These are phyloP conservation scores for Lodderomyces parapsilosis DNA, from an alignment of 1,139 yeast genomes.

Conservation along the genomic window DNA sequence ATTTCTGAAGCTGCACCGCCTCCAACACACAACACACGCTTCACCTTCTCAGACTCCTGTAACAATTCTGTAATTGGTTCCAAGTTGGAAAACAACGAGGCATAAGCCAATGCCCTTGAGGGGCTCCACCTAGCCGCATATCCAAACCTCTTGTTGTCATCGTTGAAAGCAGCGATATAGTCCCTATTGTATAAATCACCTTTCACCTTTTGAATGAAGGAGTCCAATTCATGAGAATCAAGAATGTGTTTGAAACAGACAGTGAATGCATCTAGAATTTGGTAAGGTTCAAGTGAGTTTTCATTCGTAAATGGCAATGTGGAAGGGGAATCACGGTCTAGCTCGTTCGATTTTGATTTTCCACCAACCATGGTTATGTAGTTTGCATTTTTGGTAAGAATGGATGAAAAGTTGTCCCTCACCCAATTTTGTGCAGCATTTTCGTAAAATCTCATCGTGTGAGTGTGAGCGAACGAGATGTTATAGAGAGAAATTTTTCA, in stretches of 20 bases:
- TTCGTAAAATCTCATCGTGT: constrained; percentile 4
- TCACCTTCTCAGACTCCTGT: constrained; percentile 25
- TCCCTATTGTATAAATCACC: constrained; percentile 67
- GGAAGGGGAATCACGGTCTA: constrained; percentile 1
- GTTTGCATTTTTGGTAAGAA: not conserved
- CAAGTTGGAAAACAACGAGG: constrained; percentile 59
- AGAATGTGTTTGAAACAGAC: constrained; percentile 46
- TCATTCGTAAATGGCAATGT: constrained; percentile 30
- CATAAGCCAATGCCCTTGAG: constrained; percentile 71
- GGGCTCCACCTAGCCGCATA: constrained; percentile 88
- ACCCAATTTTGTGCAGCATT: constrained; percentile 4
- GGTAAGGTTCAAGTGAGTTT: constrained; percentile 30
- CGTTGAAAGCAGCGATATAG: constrained; percentile 65
- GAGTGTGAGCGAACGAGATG: not conserved
- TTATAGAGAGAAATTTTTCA: constrained; percentile 7
- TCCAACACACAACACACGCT: constrained; percentile 64
- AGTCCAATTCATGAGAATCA: constrained; percentile 40
- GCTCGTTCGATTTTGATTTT: not conserved
- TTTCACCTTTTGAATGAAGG: constrained; percentile 66
- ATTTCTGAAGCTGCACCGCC: constrained; percentile 91
- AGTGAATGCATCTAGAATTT: constrained; percentile 50
- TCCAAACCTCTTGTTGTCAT: constrained; percentile 65
- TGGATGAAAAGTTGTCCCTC: not conserved
- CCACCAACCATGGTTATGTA: not conserved
- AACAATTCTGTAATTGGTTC: constrained; percentile 40